These are phyloP conservation scores for Pleurotus sapidus DNA, from an alignment of 768 basidiomycete genomes.

Conservation along the genomic window DNA sequence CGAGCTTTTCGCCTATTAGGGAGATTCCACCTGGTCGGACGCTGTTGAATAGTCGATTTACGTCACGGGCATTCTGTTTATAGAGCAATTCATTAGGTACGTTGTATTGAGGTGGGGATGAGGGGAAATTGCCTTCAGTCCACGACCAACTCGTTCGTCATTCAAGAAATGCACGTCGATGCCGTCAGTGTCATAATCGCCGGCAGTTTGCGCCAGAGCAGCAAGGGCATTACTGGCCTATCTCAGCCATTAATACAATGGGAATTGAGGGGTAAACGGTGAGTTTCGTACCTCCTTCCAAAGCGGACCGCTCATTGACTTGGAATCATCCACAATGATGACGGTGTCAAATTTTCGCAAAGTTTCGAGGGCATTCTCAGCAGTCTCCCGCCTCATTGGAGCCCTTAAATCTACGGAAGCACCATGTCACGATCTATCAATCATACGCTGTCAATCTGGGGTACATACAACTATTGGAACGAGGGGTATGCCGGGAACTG, in stretches of 20 bases:
- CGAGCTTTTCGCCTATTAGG: slow-evolving; percentile 37
- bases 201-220: slow-evolving; percentile 44
- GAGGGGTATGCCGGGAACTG: neutral
- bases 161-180: slow-evolving; percentile 66
- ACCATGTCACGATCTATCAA: neutral
- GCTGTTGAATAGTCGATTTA: slow-evolving; percentile 39
- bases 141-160: slow-evolving; percentile 22
- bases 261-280: neutral
- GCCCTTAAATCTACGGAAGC: slow-evolving; percentile 6
- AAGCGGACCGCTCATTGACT: slow-evolving; percentile 45
- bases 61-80: slow-evolving; percentile 30
- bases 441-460: neutral
- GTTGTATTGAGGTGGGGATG: neutral
- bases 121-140: slow-evolving; percentile 32
- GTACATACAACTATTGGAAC: slow-evolving; percentile 1
- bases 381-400: slow-evolving; percentile 13
- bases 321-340: slow-evolving; percentile 59
- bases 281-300: slow-evolving; percentile 46
- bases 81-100: neutral
- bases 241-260: neutral
- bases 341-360: slow-evolving; percentile 53
- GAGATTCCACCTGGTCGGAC: slow-evolving; percentile 44
- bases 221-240: slow-evolving; percentile 46
- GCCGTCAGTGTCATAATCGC: slow-evolving; percentile 52
- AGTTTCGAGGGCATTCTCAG: slow-evolving; percentile 29